Base-by-base conservation (phyloP, 2,329 filamentous ascomycete genomes). In the Paraphaeosphaeria sporulosa region DNA sequence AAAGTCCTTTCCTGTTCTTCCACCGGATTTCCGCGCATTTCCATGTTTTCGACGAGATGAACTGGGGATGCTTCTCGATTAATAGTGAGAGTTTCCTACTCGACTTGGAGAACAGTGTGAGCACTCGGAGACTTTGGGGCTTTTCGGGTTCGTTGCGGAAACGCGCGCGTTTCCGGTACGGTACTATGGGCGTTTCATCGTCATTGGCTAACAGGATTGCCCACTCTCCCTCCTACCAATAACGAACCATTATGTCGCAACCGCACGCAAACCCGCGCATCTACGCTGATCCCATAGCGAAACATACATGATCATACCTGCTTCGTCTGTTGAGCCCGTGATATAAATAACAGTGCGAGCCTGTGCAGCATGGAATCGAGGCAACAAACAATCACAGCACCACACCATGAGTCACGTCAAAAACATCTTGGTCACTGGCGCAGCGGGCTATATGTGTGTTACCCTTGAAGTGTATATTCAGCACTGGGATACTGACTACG, bases 371-470 rank as follows among this genome's bases (percentile, higher is more conserved):
- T 23, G 32, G 34, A 47, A 13, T 47, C 38, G 12, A 36, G 8
- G 7, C 27, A 15, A 6, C 42, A 12, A n/a, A 32, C 52, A 34
- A 42, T 17, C 19, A 49, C 12, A 48, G 25, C 6, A 43, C 7
- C 48, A 12, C 47, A 53, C 49, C 25, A 64, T 64, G 61, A 46
- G 12, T 23, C 48, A 21, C 17, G 3, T 30, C 21, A 44, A n/a
- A 19, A 64, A 64, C 34, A 65, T 65, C 30, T 57, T 65, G 32
- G 54, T 65, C 57, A 64, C 61, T 23, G 63, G 63, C 15, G 63
- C 61, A 19, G 63, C 59, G 13, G 63, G 63, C 17, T 65, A 64
- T 42, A 65, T 65, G 63, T 65, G 57, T 21, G 52, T 42, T 1
- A 3, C 34, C 1, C 8, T 12, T 25, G 27, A 8, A 13, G 25